A percentile compares a stretch with the other conserved stretches of the same genome.
These are phyloP conservation scores for Zymoseptoria passerinii DNA, from an alignment of 2,329 filamentous ascomycete genomes.

Conservation along the genomic window DNA sequence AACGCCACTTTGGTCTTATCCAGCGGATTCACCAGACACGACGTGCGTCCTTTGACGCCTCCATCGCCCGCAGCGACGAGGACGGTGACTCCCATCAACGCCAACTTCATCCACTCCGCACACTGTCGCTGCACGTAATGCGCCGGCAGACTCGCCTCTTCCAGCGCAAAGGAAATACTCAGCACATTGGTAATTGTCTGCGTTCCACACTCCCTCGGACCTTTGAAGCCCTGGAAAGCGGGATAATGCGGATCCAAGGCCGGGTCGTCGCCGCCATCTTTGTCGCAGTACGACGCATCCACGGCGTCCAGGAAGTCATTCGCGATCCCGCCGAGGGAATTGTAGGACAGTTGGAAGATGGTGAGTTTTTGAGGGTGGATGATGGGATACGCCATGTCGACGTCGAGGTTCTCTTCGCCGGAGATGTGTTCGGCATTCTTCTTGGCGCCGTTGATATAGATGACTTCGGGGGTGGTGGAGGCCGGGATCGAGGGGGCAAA, in stretches of 20 bases:
- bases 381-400: slow-evolving; percentile 18
- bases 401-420: slow-evolving; percentile 19
- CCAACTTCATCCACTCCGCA: slow-evolving; percentile 54
- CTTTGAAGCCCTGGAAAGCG: background rate
- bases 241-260: slow-evolving; percentile 14
- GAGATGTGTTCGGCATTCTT: slow-evolving; percentile 14
- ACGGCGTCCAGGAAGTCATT: slow-evolving; percentile 15
- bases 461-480: slow-evolving; percentile 16
- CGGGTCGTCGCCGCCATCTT: slow-evolving; percentile 14
- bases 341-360: slow-evolving; percentile 11
- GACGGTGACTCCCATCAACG: slow-evolving; percentile 53
- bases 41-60: slow-evolving; percentile 34
- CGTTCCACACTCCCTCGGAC: background rate
- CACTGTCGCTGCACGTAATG: slow-evolving; percentile 54
- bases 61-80: slow-evolving; percentile 54
- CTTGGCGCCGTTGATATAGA: slow-evolving; percentile 21
- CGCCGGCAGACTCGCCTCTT: slow-evolving; percentile 51
- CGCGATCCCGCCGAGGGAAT: slow-evolving; percentile 9
- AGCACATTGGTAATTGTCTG: slow-evolving; percentile 40
- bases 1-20: slow-evolving; percentile 18
- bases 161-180: slow-evolving; percentile 56
- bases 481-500: slow-evolving; percentile 18
- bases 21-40: background rate
- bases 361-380: slow-evolving; percentile 17
- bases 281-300: slow-evolving; percentile 16